Base-by-base conservation (phyloP, 2,329 filamentous ascomycete species). In the Fusarium compactum region DNA sequence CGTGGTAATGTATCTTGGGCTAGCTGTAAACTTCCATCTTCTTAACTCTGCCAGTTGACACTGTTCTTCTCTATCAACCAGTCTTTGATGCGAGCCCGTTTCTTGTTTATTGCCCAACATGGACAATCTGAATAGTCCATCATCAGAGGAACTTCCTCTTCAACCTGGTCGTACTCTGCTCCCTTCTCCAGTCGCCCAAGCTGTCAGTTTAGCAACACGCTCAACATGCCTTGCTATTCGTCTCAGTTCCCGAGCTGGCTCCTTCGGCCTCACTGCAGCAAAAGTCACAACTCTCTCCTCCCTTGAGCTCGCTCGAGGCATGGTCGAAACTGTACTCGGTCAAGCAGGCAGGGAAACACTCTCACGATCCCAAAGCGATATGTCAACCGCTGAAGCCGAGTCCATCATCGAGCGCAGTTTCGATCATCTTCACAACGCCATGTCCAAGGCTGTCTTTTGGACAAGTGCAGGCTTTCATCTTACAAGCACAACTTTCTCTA, bases 401-500 rank as follows among this genome's bases (percentile, higher is more conserved):
- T 84, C 83, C 4, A 79, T 89, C 15, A 78, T 90, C 46, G 87
- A 89, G 71, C 81, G 81, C 61, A 88, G 85, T 71, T 81, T 90
- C 30, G 86, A 87, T 62, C 83, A 79, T 58, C 78, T 90, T 44
- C 87, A 90, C 70, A 82, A 83, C 54, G 86, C 86, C 25, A 87
- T 90, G 77, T 86, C 85, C 8, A 84, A 85, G 52, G 82, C 87
- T 29, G 86, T 89, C 43, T 90, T 90, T 71, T 89, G 87, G 82
- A 89, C 88, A 3, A 85, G 86, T 3, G 85, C 89, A 4, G 84
- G 88, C 48, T 90, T 91, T 70, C 82, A 89, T 47, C 74, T 90
- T 12, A 89, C 87, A 3, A 83, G 84, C 12, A 85, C 87, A 2
- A 85, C 87, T 7, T 78, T 90, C 18, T 85, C 84, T 20, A 82